These are phyloP conservation scores for Stevia rebaudiana DNA, from an alignment of 140 eudicot genomes.

Conservation along the genomic window DNA sequence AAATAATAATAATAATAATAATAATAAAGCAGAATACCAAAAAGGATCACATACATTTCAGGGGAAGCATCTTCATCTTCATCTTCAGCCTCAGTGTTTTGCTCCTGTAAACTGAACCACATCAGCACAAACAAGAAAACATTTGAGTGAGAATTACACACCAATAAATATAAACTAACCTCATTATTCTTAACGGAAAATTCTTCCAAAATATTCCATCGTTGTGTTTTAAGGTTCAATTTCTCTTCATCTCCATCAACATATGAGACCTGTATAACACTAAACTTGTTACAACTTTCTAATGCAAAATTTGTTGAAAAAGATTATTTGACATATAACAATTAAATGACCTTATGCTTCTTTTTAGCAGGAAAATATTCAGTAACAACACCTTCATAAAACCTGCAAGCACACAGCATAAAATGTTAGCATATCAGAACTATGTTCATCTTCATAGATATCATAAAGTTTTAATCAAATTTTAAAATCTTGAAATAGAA, in stretches of 20 bases:
- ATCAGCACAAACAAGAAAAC: slow-evolving; percentile 14
- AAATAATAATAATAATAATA: too few species aligned
- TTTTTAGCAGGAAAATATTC: slow-evolving; percentile 50
- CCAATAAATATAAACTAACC: slow-evolving; percentile 36
- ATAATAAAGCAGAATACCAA: background rate
- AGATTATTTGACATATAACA: background rate
- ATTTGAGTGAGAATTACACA: background rate
- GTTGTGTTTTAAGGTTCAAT: slow-evolving; percentile 45
- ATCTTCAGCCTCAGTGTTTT: slow-evolving; percentile 30
- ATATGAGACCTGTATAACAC: slow-evolving; percentile 47
- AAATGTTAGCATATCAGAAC: slow-evolving; percentile 12
- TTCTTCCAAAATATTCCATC: slow-evolving; percentile 51
- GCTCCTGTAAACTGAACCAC: slow-evolving; percentile 42
- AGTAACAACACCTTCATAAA: slow-evolving; percentile 58
- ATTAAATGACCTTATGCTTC: slow-evolving; percentile 56
- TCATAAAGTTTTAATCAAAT: background rate
- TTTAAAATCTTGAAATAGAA: background rate
- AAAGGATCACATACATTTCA: slow-evolving; percentile 49
- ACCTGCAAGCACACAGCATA: slow-evolving; percentile 41
- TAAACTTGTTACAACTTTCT: slow-evolving; percentile 11
- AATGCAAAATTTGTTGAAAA: background rate
- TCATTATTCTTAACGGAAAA: slow-evolving; percentile 25
- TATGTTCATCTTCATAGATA: background rate
- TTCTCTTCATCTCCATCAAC: slow-evolving; percentile 68
- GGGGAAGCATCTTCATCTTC: slow-evolving; percentile 57